Evolutionary conservation across 371 early-diverging fungal species (phyloP), one percentile per base, ranked within the genome.

Genomic region (Dinochytrium kinnereticum): DNA sequence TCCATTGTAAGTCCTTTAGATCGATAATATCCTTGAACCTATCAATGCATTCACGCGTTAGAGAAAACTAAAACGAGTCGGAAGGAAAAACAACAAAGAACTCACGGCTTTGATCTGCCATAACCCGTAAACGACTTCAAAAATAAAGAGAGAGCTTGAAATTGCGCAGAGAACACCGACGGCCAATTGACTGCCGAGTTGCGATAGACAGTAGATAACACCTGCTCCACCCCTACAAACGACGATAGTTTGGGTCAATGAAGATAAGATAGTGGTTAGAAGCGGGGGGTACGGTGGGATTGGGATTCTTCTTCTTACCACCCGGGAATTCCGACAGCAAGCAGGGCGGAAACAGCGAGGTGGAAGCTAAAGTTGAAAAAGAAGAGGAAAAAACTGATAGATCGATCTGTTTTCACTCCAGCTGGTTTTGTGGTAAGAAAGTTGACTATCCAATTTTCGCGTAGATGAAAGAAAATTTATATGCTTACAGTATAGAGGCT

Each of bases 321-420:
- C 0, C 80, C 80, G 1, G 80, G 77, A 59, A 81, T 77, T 5
- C 78, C 82, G 49, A 79, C 75, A 0, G 75, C 74, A 61, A 81
- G 39, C 17, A 81, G 30, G 2, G 69, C 79, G 13, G 68, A 30
- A 5, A 77, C 64, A 37, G 59, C 75, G 26, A 81, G 38, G 51
- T 81, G 79, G 51, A 68, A 55, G 0, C 30, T 37, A 55, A 71
- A 81, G 76, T 81, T 81, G 74, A 81, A 73, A 59, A 75, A 79
- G 68, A 81, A 79, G 0, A 81, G 51, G 65, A 81, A 76, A 71
- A 81, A 81, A 40, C 67, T 72, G 33, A 78, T 68, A 24, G 74
- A 70, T 3, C 79, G 39, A 55, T 79, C 75, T 17, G 10, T 2
- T 69, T 78, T 79, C 65, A 81, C 82, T 13, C 82, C 82, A 37